Evolutionary conservation across 176 grass and related monocot species (phyloP), one percentile per base, ranked within the genome.

Genomic region (Oryza glumipatula): DNA sequence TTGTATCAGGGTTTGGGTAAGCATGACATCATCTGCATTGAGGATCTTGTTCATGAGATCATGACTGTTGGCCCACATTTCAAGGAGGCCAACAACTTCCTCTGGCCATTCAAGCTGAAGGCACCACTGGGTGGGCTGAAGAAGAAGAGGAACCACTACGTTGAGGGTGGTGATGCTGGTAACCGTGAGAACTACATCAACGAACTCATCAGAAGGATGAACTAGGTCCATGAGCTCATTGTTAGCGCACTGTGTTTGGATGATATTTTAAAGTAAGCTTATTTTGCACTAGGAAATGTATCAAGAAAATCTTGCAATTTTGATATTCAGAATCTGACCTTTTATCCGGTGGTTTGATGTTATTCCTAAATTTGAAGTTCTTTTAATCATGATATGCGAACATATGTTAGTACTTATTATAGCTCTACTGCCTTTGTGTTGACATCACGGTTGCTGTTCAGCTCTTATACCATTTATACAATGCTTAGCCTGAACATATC

Each of bases 1-100:
- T 35, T 14, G 74, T 35, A 23, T 33, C 79, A 95, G 96, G 96
- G 78, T 61, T 60, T 98, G 65, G 91, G 93, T 11, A 88, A 91
- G 45, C 74, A 89, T 16, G 77, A 85, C 63, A 92, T 98, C 51
- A 78, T 98, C 44, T 98, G 91, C 76, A 94, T 98, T 1, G 96
- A 98, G 65, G 96, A 98, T 70, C 87, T 98, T 74, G 91, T 95
- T 58, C 96, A 98, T 2, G 96, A 98, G 79, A 92, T 98, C 38
- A 46, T 98, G 83, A 92, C 89, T 49, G 93, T 98, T 2, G 96
- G 96, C 2, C 91, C 96, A 2, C 93, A 94, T 26, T 98, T 95
- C 70, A 98, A 95, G 88, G 93, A 95, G 70, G 96, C 93, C 0
- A 98, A 95, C 87, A 98, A 98, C 86, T 98, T 98, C 80, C 85